Base-by-base conservation (phyloP, 495 filamentous ascomycete genomes). In the Aspergillus avenaceus region DNA sequence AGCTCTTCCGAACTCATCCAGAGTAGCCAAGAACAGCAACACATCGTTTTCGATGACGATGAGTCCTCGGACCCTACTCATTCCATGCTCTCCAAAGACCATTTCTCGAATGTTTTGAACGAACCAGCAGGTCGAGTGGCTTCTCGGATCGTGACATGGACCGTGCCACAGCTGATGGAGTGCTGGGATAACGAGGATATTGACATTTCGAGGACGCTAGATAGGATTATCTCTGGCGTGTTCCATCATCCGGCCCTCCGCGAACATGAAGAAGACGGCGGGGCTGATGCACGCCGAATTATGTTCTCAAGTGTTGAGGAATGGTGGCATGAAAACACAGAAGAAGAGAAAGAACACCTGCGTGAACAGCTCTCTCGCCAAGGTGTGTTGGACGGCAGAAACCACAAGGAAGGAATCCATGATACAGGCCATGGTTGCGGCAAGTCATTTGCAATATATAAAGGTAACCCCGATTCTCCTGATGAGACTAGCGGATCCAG, bases 81-180 rank as follows among this genome's bases (percentile, higher is more conserved):
- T 65, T 91, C 86, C n/a, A 96, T 96, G 91, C 79, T 96, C 16
- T 88, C 87, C 36, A 96, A 96, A 73, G 91, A 95, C 58, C 90
- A 96, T 62, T 96, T 95, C 64, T 84, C 84, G 38, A 90, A 90
- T 58, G 70, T 90, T 18, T 82, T 96, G 43, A 96, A 96, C 62
- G 90, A 95, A 63, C 82, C 89, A 21, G 91, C 89, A 13, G 91
- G 91, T 25, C 86, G 84, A 52, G 77, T 91, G 50, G 90, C 91
- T 23, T 86, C 83, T 32, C 78, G 83, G 57, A 76, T 90, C 14
- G 65, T 96, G 43, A 80, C 82, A 45, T 96, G 88, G 86, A 82
- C 83, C 9, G 87, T 95, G 29, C 91, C 91, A 9, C 87, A 92
- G 62, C 56, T 96, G 25, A 91, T 96, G 71, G 76, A 84, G 22